These are phyloP conservation scores for Populus hybrid DNA, from an alignment of 441 rosid genomes.

Conservation along the genomic window DNA sequence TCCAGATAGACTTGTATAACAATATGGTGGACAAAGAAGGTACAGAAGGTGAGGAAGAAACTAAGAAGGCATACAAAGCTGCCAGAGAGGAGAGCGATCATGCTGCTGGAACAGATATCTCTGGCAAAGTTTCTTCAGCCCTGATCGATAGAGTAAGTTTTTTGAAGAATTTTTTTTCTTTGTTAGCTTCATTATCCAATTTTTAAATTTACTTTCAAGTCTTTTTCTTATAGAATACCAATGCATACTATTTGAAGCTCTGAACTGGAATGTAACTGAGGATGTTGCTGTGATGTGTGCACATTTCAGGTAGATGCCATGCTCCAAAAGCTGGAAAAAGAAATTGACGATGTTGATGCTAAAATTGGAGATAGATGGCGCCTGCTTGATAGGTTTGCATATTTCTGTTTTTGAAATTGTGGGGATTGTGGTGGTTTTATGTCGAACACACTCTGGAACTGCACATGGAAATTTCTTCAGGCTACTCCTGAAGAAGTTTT, in stretches of 20 bases:
- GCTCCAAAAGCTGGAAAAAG: constrained; percentile 93
- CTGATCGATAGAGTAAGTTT: too few species aligned
- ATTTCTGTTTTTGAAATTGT: constrained; percentile 6
- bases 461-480: constrained; percentile 6
- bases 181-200: too few species aligned
- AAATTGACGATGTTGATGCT: constrained; percentile 88
- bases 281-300: constrained; percentile 9
- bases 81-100: too few species aligned
- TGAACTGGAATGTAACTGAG: constrained; percentile 3
- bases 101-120: too few species aligned
- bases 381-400: constrained; percentile 73
- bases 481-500: too few species aligned
- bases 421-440: constrained; percentile 2
- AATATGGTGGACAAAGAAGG: too few species aligned
- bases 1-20: constrained; percentile 73
- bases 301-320: constrained; percentile 74
- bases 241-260: constrained; percentile 5
- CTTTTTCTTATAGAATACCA: constrained; percentile 1
- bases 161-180: too few species aligned
- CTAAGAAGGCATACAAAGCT: too few species aligned
- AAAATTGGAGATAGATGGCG: constrained; percentile 93
- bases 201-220: neutral
- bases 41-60: too few species aligned
- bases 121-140: too few species aligned
- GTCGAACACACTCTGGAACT: neutral